A percentile compares a stretch with the other conserved stretches of the same genome.
Evolutionary conservation across 352 stramenopile species (phyloP).

Genomic region (Globisporangium abappressorium): DNA sequence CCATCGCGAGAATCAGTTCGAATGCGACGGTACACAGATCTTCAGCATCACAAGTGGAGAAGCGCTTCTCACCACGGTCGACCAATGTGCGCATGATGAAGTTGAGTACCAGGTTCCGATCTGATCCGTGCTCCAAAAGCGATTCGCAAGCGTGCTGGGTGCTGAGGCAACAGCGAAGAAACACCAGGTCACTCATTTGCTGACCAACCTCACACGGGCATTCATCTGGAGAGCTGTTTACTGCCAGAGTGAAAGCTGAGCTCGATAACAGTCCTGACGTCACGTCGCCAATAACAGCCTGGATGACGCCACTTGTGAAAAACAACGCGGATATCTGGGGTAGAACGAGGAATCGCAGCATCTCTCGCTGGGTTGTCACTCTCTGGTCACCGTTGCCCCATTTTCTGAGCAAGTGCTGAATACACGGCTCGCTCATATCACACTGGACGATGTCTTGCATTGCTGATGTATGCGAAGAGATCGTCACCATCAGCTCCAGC

Average conservation of each 20-base stretch:
- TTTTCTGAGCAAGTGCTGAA: background rate
- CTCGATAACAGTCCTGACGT: slow-evolving; percentile 19
- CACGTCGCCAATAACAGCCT: slow-evolving; percentile 13
- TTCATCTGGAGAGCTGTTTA: slow-evolving; percentile 43
- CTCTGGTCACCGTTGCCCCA: background rate
- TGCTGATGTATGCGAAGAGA: background rate
- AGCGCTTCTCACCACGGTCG: slow-evolving; percentile 20
- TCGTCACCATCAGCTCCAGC: background rate
- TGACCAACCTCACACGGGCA: slow-evolving; percentile 18
- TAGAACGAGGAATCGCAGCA: slow-evolving; percentile 13
- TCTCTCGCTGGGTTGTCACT: background rate
- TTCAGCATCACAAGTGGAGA: slow-evolving; percentile 31
- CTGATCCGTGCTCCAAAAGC: background rate
- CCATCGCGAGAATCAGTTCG: slow-evolving; percentile 28
- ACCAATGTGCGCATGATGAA: slow-evolving; percentile 29
- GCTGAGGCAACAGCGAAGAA: slow-evolving; percentile 34
- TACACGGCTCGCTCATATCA: slow-evolving; percentile 4
- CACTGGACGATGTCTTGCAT: background rate
- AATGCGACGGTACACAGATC: slow-evolving; percentile 41
- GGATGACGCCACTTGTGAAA: slow-evolving; percentile 21
- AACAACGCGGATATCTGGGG: background rate
- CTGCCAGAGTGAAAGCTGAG: slow-evolving; percentile 25
- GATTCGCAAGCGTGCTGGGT: slow-evolving; percentile 23
- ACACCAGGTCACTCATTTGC: slow-evolving; percentile 17
- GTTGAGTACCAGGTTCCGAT: slow-evolving; percentile 11